These are phyloP conservation scores for Penicillium desertorum DNA, from an alignment of 495 filamentous ascomycete genomes.

Conservation along the genomic window DNA sequence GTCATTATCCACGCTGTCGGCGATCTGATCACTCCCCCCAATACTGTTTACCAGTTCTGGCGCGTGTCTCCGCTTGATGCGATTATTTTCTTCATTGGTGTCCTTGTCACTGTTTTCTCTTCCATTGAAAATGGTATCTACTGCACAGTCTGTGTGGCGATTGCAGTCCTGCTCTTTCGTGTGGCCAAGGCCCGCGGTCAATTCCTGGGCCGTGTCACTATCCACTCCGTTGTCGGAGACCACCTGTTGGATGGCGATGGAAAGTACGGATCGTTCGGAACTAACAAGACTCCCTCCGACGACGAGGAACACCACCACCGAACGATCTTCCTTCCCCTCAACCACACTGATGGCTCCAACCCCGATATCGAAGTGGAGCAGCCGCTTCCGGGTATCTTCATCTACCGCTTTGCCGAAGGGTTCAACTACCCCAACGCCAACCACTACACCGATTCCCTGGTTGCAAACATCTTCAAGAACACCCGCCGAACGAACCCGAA, in stretches of 20 bases:
- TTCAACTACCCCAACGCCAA: constrained; percentile 96
- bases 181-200: constrained; percentile 80
- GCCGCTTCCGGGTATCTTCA: constrained; percentile 93
- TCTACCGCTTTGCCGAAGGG: constrained; percentile 95
- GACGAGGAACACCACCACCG: constrained; percentile 43
- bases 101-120: constrained; percentile 84
- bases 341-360: constrained; percentile 87
- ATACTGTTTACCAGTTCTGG: constrained; percentile 97
- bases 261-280: constrained; percentile 56
- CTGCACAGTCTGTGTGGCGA: constrained; percentile 71
- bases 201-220: constrained; percentile 84
- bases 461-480: constrained; percentile 66
- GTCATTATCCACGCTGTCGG: constrained; percentile 98
- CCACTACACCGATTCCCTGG: constrained; percentile 83
- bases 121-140: constrained; percentile 94
- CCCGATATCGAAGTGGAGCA: constrained; percentile 74
- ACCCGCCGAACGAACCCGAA: constrained; percentile 76
- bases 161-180: constrained; percentile 79
- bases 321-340: constrained; percentile 87
- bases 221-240: constrained; percentile 87
- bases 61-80: constrained; percentile 85
- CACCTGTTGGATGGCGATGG: constrained; percentile 64
- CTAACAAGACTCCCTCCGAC: constrained; percentile 31
- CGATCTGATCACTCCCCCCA: constrained; percentile 90
- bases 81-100: constrained; percentile 90